Evolutionary conservation across 2,329 filamentous ascomycete genomes (phyloP), one percentile per base, ranked within the genome.

Genomic region (Botryosphaeria dothidea): DNA sequence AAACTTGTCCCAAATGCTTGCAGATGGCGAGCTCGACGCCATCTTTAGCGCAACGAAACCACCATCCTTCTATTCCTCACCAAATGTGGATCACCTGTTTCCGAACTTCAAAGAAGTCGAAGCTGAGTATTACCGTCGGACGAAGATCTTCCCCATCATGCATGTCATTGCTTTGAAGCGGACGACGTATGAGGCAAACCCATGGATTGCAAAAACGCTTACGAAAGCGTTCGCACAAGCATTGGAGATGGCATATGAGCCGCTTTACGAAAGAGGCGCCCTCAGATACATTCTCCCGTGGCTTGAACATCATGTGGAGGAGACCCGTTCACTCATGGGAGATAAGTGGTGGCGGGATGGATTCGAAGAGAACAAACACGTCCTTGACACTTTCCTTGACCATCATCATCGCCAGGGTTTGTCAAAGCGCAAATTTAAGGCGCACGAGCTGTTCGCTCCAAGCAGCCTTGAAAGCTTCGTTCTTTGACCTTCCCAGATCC

Each of bases 221-320:
- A 65, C 56, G 2, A 70, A 71, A 48, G 68, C 69, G 15, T 69
- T 71, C 46, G 43, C 56, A 5, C 19, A 65, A 19, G 43, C 66
- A 4, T 11, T 68, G 36, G 67, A 71, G n/a, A 64, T 69, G 31
- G 69, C 65, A 13, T 69, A 68, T 56, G 65, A 69, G 52, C 64
- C 66, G 1, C 15, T 71, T 27, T 19, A 63, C 31, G 65, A 68
- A 45, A 51, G 66, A 4, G 60, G 61, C 13, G 69, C 68, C 1
- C 45, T 70, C 49, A 46, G 68, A 31, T 71, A 71, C 38, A 70
- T 71, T 13, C 36, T 71, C 23, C 69, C 68, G 11, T 71, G 68
- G 69, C 46, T 71, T 9, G 66, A 68, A n/a, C 52, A 68, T 21
- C 66, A 70, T 61, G 65, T 69, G 4, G 34, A 66, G 19, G 67